phyloP scores from a whole-genome alignment of 306 rosid species.

The Begonia masoniana region DNA sequence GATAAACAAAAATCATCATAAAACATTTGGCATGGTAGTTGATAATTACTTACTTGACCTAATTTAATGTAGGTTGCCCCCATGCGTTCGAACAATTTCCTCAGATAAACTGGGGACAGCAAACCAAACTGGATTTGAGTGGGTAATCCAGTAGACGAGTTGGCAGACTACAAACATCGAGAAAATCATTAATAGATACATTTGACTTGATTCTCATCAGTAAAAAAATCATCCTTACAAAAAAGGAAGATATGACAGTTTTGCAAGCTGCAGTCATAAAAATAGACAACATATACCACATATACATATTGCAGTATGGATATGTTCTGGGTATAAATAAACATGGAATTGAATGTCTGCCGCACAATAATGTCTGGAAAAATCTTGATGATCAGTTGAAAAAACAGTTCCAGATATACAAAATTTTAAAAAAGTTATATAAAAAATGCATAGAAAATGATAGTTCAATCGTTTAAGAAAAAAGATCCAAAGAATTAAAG shows the following conservation, averaged over 20 bases:
- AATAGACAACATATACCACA: no score
- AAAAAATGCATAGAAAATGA: no score
- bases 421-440: no score
- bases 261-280: background rate
- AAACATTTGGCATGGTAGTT: background rate
- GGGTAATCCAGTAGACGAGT: constrained; percentile 51
- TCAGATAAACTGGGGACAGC: constrained; percentile 68
- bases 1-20: constrained; percentile 3
- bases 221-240: background rate
- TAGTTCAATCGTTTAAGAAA: no score
- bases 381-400: no score
- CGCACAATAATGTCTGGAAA: no score
- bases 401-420: no score
- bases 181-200: background rate
- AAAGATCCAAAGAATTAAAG: no score
- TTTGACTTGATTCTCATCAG: background rate
- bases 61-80: constrained; percentile 90
- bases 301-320: no score
- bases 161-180: constrained; percentile 42
- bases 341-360: no score
- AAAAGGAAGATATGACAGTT: background rate
- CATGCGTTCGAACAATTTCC: constrained; percentile 85
- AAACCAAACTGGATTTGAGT: constrained; percentile 69
- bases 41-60: constrained; percentile 61
- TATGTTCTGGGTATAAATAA: no score